Conservation (phyloP, 768 basidiomycete genomes). For the Mycena filopes region DNA sequence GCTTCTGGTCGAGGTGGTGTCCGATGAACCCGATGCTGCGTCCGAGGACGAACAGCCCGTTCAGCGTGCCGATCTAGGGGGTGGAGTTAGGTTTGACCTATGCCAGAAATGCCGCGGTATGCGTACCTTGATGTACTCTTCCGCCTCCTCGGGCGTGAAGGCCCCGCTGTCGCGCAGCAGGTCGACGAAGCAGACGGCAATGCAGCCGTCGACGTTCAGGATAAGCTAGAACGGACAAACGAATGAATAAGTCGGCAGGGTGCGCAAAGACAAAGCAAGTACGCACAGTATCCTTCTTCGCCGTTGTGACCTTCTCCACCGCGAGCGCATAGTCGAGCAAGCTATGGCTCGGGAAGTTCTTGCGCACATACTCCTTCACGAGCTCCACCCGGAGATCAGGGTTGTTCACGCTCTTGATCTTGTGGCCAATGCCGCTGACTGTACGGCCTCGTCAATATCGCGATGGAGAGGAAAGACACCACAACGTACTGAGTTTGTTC, state of each 20-base stretch:
- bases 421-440: constrained; percentile 99
- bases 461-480: constrained; percentile 6
- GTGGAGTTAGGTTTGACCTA: neutral
- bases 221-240: constrained; percentile 66
- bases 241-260: constrained; percentile 2
- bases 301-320: constrained; percentile 96
- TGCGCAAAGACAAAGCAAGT: constrained; percentile 19
- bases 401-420: constrained; percentile 99
- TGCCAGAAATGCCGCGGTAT: no score
- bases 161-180: constrained; percentile 92
- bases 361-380: constrained; percentile 94
- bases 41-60: constrained; percentile 97
- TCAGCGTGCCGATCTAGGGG: constrained; percentile 82
- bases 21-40: constrained; percentile 98
- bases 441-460: constrained; percentile 17
- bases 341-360: constrained; percentile 95
- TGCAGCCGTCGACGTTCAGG: constrained; percentile 96
- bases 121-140: constrained; percentile 90
- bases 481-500: constrained; percentile 90
- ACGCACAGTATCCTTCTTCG: constrained; percentile 94
- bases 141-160: constrained; percentile 94
- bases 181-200: constrained; percentile 97
- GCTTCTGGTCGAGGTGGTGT: constrained; percentile 96
- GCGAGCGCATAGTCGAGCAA: constrained; percentile 95
- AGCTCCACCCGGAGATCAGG: constrained; percentile 93